Evolutionary conservation across 306 rosid species (phyloP).

Genomic region (Gastrolobium villosum): DNA sequence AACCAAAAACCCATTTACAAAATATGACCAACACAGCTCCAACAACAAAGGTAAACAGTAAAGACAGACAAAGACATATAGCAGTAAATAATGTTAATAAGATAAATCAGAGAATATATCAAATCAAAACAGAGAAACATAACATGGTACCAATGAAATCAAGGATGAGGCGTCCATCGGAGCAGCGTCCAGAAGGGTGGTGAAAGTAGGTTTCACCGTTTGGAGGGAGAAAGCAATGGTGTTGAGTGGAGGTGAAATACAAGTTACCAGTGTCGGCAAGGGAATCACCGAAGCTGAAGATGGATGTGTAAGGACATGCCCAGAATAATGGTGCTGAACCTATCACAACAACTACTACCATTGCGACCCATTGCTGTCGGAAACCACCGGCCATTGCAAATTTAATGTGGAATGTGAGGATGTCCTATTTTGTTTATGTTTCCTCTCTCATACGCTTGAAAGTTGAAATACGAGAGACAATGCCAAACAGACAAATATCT

Average conservation of each 20-base stretch:
- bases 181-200: conserved; percentile 70
- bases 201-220: conserved; percentile 74
- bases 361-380: background rate
- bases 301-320: conserved; percentile 47
- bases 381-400: no score
- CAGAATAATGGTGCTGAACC: background rate
- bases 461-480: no score
- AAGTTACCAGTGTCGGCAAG: conserved; percentile 69
- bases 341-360: background rate
- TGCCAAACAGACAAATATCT: no score
- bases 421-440: no score
- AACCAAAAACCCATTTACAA: background rate
- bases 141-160: conserved; percentile 73
- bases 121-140: background rate
- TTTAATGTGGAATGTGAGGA: no score
- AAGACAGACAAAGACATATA: background rate
- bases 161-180: conserved; percentile 82
- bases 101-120: background rate
- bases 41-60: no score
- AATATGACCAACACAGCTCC: no score
- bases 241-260: background rate
- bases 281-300: conserved; percentile 82
- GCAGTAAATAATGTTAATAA: background rate
- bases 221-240: conserved; percentile 53
- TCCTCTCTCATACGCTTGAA: no score